Conservation (phyloP, 352 stramenopile genomes). For the Phytophthora aleatoria region DNA sequence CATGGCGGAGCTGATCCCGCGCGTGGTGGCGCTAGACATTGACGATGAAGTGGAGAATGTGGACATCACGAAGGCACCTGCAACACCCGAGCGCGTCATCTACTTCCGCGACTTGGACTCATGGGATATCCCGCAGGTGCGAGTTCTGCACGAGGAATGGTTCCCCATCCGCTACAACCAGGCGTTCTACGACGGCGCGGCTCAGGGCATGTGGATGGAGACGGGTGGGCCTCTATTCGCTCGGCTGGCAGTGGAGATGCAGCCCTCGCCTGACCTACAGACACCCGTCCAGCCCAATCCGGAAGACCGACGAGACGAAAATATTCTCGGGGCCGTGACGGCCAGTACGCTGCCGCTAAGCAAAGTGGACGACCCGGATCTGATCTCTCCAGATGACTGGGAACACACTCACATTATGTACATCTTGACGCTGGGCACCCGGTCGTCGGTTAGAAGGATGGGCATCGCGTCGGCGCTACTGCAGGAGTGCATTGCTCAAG, state of each 20-base stretch:
- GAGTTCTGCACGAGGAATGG: constrained; percentile 95
- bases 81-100: constrained; percentile 46
- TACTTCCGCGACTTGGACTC: constrained; percentile 75
- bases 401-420: constrained; percentile 93
- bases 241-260: constrained; percentile 75
- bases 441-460: constrained; percentile 78
- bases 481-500: constrained; percentile 87
- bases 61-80: constrained; percentile 14
- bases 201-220: constrained; percentile 86
- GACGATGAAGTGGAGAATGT: constrained; percentile 15
- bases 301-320: constrained; percentile 24
- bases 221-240: constrained; percentile 90
- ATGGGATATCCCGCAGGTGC: constrained; percentile 89
- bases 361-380: constrained; percentile 65
- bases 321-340: constrained; percentile 91
- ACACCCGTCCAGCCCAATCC: constrained; percentile 3
- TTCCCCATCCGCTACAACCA: constrained; percentile 97
- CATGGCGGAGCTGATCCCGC: constrained; percentile 18
- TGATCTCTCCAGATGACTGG: constrained; percentile 59
- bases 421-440: constrained; percentile 95
- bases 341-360: constrained; percentile 85
- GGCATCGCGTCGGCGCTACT: constrained; percentile 93
- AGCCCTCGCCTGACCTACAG: constrained; percentile 26
- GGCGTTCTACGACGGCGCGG: constrained; percentile 94
- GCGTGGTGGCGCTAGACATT: constrained; percentile 31